phyloP scores from a whole-genome alignment of 768 basidiomycete genomes.

The Collybia mongolica region DNA sequence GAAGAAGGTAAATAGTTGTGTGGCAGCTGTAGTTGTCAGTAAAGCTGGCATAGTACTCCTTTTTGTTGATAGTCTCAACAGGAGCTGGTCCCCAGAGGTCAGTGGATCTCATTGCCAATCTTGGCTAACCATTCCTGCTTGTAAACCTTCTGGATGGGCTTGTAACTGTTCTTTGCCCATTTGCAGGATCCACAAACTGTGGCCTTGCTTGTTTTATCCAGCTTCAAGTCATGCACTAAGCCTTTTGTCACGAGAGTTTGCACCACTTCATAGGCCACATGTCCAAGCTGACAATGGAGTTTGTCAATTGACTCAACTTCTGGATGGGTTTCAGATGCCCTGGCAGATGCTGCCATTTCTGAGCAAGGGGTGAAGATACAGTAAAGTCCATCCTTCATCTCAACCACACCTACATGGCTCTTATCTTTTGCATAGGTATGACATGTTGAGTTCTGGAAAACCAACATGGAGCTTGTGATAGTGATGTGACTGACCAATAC shows the following conservation, averaged over 20 bases:
- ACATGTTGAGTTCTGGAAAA: too few relatives aligned
- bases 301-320: too few relatives aligned
- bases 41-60: constrained; percentile 26
- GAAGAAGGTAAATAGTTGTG: too few relatives aligned
- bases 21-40: constrained; percentile 23
- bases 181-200: not conserved
- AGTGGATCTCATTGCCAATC: constrained; percentile 20
- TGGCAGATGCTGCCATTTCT: constrained; percentile 7
- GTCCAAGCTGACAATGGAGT: too few relatives aligned
- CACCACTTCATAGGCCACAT: too few relatives aligned
- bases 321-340: too few relatives aligned
- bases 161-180: not conserved
- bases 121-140: not conserved
- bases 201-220: not conserved
- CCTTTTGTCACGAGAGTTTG: too few relatives aligned
- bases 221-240: too few relatives aligned
- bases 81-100: constrained; percentile 35
- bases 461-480: not conserved
- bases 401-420: too few relatives aligned
- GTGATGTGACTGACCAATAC: constrained; percentile 2
- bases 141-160: not conserved
- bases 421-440: too few relatives aligned
- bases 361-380: too few relatives aligned
- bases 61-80: constrained; percentile 10
- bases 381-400: too few relatives aligned